Conservation (phyloP, 1,284 basidiomycete genomes). For the Irpex sp. region DNA sequence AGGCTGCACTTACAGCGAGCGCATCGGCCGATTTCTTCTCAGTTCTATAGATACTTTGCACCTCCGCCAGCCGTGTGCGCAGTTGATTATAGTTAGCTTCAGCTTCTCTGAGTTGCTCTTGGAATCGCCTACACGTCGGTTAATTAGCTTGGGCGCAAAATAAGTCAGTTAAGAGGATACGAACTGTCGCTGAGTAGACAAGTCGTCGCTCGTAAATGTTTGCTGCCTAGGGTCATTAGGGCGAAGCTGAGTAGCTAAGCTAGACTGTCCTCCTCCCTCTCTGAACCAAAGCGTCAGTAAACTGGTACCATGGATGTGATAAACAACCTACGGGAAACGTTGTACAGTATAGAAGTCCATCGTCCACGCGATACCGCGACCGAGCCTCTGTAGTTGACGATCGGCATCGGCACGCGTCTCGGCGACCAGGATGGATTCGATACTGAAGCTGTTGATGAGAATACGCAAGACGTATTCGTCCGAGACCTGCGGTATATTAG, state of each 20-base stretch:
- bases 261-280: conserved; percentile 56
- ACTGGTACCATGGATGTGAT: background rate
- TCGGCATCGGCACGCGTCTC: conserved; percentile 57
- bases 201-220: conserved; percentile 40
- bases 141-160: too few species aligned
- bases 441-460: conserved; percentile 67
- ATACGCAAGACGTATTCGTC: conserved; percentile 76
- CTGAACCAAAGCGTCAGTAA: conserved; percentile 27
- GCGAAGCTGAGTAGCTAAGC: conserved; percentile 22
- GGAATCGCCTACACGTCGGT: conserved; percentile 14
- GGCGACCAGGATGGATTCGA: conserved; percentile 74
- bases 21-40: too few species aligned
- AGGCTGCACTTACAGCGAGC: too few species aligned
- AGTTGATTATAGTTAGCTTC: conserved; percentile 10
- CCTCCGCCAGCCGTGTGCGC: conserved; percentile 5
- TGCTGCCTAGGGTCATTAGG: conserved; percentile 39
- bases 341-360: conserved; percentile 54
- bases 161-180: too few species aligned
- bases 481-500: conserved; percentile 47
- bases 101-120: conserved; percentile 14
- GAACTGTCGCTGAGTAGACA: conserved; percentile 30
- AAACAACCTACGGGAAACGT: conserved; percentile 51
- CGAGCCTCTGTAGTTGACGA: conserved; percentile 38
- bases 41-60: background rate
- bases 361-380: conserved; percentile 52